These are phyloP conservation scores for Chaetomiaceae sp. DNA, from an alignment of 2,329 filamentous ascomycete genomes.

Conservation along the genomic window DNA sequence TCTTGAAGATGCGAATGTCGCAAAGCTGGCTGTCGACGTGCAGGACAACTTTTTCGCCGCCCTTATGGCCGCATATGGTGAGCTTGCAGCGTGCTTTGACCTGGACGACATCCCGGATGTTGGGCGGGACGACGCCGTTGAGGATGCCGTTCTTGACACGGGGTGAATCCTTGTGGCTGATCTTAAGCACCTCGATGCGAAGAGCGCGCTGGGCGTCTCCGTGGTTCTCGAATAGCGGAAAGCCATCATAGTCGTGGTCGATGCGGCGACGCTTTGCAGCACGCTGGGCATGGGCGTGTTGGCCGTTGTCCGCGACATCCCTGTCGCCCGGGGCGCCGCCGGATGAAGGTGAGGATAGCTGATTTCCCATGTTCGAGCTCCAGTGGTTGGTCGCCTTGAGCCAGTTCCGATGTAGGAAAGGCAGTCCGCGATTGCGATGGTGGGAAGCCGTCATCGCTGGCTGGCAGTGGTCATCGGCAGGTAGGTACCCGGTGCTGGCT, in stretches of 20 bases:
- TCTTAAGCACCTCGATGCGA: slow-evolving; percentile 48
- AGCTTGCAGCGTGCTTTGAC: slow-evolving; percentile 39
- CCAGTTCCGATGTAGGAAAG: slow-evolving; percentile 52
- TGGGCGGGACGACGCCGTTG: slow-evolving; percentile 32
- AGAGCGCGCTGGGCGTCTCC: slow-evolving; percentile 34
- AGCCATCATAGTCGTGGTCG: slow-evolving; percentile 34
- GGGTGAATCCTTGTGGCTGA: slow-evolving; percentile 44
- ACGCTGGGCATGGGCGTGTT: slow-evolving; percentile 35
- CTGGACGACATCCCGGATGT: slow-evolving; percentile 31
- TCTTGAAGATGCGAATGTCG: slow-evolving; percentile 45
- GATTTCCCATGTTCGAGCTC: slow-evolving; percentile 40
- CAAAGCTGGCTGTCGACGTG: slow-evolving; percentile 51
- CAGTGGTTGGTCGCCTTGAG: slow-evolving; percentile 40
- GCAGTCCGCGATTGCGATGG: slow-evolving; percentile 42
- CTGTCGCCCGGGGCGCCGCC: slow-evolving; percentile 28
- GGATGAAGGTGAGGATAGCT: slow-evolving; percentile 32
- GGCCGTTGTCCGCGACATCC: slow-evolving; percentile 21
- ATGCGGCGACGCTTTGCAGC: slow-evolving; percentile 47
- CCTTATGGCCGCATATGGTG: slow-evolving; percentile 33
- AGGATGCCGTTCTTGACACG: slow-evolving; percentile 33
- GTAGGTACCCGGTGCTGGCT: slow-evolving; percentile 1
- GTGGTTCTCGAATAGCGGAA: slow-evolving; percentile 22
- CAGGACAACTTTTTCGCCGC: slow-evolving; percentile 37
- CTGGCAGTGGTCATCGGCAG: slow-evolving; percentile 14
- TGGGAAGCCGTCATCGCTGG: slow-evolving; percentile 44